phyloP scores from a whole-genome alignment of 2,329 filamentous ascomycete species.

The Coniochaeta sp. region DNA sequence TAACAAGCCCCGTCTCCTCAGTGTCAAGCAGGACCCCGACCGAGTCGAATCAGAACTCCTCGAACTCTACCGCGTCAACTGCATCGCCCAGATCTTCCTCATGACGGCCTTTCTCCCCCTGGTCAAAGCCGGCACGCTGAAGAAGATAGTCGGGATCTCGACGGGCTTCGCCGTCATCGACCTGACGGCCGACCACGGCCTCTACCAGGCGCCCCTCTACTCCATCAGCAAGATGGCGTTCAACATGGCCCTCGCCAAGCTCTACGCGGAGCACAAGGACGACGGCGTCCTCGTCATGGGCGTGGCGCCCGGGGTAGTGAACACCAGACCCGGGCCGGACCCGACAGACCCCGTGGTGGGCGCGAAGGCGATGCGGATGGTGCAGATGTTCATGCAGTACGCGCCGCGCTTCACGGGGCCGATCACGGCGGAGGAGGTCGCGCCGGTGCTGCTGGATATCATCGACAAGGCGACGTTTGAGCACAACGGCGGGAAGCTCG shows the following conservation, averaged over 20 bases:
- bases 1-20: background rate
- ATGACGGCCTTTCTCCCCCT: background rate
- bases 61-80: background rate
- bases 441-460: constrained; percentile 23
- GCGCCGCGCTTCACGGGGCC: constrained; percentile 28
- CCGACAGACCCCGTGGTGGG: constrained; percentile 3
- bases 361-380: constrained; percentile 9
- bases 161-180: background rate
- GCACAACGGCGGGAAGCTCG: background rate
- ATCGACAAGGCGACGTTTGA: constrained; percentile 28
- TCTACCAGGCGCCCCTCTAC: constrained; percentile 31
- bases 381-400: constrained; percentile 22
- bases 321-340: constrained; percentile 20
- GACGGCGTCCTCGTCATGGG: constrained; percentile 42
- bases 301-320: constrained; percentile 41
- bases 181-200: constrained; percentile 20
- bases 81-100: background rate
- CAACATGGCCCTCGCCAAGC: constrained; percentile 43
- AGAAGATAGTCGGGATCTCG: background rate
- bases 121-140: background rate
- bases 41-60: background rate
- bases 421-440: constrained; percentile 22
- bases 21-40: background rate
- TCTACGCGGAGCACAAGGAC: constrained; percentile 33
- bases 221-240: constrained; percentile 38